These are phyloP conservation scores for Alternaria longipes DNA, from an alignment of 2,329 filamentous ascomycete genomes.

Conservation along the genomic window DNA sequence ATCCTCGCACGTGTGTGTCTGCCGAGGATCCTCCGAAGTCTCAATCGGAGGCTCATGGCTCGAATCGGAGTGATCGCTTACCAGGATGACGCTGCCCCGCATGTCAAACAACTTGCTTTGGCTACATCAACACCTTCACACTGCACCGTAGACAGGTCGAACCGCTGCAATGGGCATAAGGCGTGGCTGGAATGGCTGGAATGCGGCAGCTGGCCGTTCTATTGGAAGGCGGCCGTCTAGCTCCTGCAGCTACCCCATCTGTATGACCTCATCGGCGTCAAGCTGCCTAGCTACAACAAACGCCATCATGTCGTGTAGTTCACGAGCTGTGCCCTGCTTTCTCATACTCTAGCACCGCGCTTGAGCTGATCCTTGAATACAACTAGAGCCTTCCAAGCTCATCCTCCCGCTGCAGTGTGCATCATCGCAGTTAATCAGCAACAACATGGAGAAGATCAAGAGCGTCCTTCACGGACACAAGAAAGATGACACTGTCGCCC, in stretches of 20 bases:
- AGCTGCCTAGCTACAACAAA: slow-evolving; percentile 24
- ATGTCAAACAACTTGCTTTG: slow-evolving; percentile 9
- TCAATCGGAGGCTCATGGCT: background rate
- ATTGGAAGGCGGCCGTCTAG: slow-evolving; percentile 32
- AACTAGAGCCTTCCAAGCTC: slow-evolving; percentile 10
- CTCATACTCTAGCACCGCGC: slow-evolving; percentile 11
- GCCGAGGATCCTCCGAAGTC: background rate
- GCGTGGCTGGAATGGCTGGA: slow-evolving; percentile 19
- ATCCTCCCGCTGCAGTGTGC: slow-evolving; percentile 9
- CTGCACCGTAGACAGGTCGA: slow-evolving; percentile 5
- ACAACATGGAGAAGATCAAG: slow-evolving; percentile 57
- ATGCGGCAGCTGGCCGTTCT: slow-evolving; percentile 10
- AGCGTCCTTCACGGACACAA: slow-evolving; percentile 49
- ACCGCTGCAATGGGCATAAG: slow-evolving; percentile 25
- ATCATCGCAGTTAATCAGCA: slow-evolving; percentile 13
- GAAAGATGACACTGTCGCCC: slow-evolving; percentile 43
- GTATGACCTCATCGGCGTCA: slow-evolving; percentile 28
- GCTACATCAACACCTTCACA: slow-evolving; percentile 1
- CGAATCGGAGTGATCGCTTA: slow-evolving; percentile 9
- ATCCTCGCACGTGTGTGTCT: background rate
- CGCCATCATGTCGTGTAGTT: slow-evolving; percentile 25
- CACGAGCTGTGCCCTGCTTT: slow-evolving; percentile 38
- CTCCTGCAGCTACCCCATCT: slow-evolving; percentile 24
- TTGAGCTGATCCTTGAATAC: slow-evolving; percentile 20
- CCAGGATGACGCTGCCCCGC: slow-evolving; percentile 21